Evolutionary conservation across 306 rosid species (phyloP).

Genomic region (Biancaea sappan): DNA sequence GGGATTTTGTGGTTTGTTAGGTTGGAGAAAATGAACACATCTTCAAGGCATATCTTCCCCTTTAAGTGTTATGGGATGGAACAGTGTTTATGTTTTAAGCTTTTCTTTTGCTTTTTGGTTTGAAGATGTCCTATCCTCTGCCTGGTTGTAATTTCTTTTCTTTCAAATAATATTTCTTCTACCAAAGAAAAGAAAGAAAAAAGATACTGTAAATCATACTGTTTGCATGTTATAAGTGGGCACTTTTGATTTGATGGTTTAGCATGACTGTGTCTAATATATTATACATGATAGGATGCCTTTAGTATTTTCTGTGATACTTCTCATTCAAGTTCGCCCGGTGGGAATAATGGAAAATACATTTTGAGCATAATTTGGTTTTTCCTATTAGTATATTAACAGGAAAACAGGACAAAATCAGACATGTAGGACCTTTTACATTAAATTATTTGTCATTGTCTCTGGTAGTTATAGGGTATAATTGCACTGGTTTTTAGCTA

Average conservation of each 20-base stretch:
- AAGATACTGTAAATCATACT: neutral
- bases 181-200: too few species aligned
- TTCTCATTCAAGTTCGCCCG: conserved; percentile 11
- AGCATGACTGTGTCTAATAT: neutral
- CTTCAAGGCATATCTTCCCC: too few species aligned
- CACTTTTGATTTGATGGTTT: neutral
- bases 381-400: neutral
- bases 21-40: too few species aligned
- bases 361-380: neutral
- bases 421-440: neutral
- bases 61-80: too few species aligned
- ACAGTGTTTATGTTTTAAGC: too few species aligned
- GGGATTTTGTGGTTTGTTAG: too few species aligned
- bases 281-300: neutral
- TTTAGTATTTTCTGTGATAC: neutral
- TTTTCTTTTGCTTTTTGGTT: too few species aligned
- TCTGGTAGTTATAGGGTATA: neutral
- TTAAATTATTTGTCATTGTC: neutral
- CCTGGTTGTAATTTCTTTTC: too few species aligned
- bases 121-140: too few species aligned
- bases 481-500: conserved; percentile 17
- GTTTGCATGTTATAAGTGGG: neutral
- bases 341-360: neutral
- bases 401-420: neutral
- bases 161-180: too few species aligned